A percentile compares a stretch with the other conserved stretches of the same genome.
Conservation (phyloP, 208 protist genomes). For the Leishmania turanica region DNA sequence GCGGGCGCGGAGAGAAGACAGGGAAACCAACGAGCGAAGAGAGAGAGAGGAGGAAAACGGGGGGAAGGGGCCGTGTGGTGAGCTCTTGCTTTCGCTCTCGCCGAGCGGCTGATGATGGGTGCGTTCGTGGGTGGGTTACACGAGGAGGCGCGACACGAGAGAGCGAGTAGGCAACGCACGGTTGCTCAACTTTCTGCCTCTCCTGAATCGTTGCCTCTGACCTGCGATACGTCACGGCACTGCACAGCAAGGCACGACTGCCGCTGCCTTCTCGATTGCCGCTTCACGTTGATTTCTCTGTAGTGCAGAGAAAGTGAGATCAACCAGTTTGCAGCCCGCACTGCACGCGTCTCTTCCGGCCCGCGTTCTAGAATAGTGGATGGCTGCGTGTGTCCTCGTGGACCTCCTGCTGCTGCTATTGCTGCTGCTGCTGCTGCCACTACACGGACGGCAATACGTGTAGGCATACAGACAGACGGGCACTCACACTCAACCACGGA, state of each 20-base stretch:
- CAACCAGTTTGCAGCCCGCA: neutral
- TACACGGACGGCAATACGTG: conserved; percentile 43
- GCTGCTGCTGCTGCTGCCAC: neutral
- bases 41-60: neutral
- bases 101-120: neutral
- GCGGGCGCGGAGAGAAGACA: neutral
- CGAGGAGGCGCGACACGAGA: conserved; percentile 7
- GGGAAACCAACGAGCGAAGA: neutral
- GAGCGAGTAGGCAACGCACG: neutral
- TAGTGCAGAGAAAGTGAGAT: neutral
- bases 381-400: conserved; percentile 5
- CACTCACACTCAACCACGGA: neutral
- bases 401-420: neutral
- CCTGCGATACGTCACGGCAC: neutral
- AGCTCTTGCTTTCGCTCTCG: neutral
- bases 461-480: neutral
- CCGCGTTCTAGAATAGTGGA: neutral
- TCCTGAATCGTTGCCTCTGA: neutral
- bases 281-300: neutral
- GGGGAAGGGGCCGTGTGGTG: neutral
- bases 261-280: neutral
- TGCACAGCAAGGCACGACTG: neutral
- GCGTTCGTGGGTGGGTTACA: neutral
- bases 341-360: neutral
- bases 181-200: neutral